These are phyloP conservation scores for Boletus rex-veris DNA, from an alignment of 768 basidiomycete species.

Conservation along the genomic window DNA sequence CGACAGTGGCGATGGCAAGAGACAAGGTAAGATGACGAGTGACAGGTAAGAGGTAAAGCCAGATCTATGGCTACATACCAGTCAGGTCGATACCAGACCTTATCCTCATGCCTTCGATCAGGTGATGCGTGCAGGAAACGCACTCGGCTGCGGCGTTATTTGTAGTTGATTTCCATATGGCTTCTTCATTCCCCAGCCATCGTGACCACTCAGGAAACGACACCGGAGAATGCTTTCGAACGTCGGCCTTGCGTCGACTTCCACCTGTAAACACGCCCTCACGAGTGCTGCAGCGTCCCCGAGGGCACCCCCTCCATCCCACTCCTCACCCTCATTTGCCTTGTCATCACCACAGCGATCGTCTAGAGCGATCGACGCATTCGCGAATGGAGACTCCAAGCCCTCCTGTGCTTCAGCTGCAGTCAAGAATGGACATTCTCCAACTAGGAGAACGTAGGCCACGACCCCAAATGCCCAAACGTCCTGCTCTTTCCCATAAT, in stretches of 20 bases:
- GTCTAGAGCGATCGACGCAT: slow-evolving; percentile 71
- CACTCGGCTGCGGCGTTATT: slow-evolving; percentile 28
- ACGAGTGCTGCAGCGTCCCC: slow-evolving; percentile 86
- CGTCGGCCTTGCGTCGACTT: slow-evolving; percentile 72
- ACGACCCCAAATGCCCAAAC: slow-evolving; percentile 99
- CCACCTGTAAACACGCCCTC: slow-evolving; percentile 78
- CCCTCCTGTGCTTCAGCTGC: slow-evolving; percentile 90
- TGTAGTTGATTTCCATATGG: slow-evolving; percentile 28
- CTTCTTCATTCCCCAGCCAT: slow-evolving; percentile 61
- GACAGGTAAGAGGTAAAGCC: slow-evolving; percentile 5
- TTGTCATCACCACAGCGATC: slow-evolving; percentile 76
- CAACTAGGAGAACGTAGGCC: slow-evolving; percentile 88
- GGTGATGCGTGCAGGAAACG: slow-evolving; percentile 29
- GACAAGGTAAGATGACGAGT: neutral
- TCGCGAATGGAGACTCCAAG: slow-evolving; percentile 69
- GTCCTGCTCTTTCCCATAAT: slow-evolving; percentile 95
- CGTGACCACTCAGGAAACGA: slow-evolving; percentile 73
- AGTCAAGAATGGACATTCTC: slow-evolving; percentile 90
- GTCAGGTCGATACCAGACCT: slow-evolving; percentile 1
- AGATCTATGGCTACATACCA: slow-evolving; percentile 12
- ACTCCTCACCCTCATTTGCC: slow-evolving; percentile 69
- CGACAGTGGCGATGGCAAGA: slow-evolving; percentile 4
- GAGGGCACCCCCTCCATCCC: slow-evolving; percentile 79
- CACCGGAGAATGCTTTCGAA: slow-evolving; percentile 80
- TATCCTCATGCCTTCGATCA: slow-evolving; percentile 20